Base-by-base conservation (phyloP, 1,284 basidiomycete genomes). In the Ceratobasidium sp. region DNA sequence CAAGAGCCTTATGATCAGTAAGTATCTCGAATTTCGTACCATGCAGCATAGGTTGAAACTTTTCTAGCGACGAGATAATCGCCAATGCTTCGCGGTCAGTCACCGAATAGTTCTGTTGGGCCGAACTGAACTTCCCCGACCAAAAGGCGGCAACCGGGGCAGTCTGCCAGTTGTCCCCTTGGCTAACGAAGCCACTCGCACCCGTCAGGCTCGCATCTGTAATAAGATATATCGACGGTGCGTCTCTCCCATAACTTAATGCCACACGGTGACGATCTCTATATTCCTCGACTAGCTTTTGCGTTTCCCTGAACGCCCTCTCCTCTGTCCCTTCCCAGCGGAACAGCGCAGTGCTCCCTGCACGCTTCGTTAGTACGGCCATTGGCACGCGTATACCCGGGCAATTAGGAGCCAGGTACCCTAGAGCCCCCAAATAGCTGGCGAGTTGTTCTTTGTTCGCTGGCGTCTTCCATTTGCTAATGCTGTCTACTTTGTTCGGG, bases 1-100 rank as follows among this genome's bases (percentile, higher is more conserved):
- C 78, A 0, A 85, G 79, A 0, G 78, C 80, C 41, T 80, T 76
- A 63, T 85, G 84, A 65, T 85, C 84, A 17, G 56, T 59, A 19
- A 59, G 56, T 33, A 59, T 59, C 7, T 29, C 15, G 17, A 59
- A 59, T 8, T 59, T 33, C 7, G 8, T 19, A 36, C 56, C 56
- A 59, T 59, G 63, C 9, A 65, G 22, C n/a, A 29, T 1, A 9
- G 41, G 45, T 45, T 65, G 29, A 50, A 83, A 84, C 73, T 83
- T 83, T 0, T 81, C 66, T 0, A 85, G 77, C 17, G 47, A 65
- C 22, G 48, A 2, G 14, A 65, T n/a, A 33, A 65, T 65, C 11
- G 63, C 63, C 24, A 65, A 19, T 2, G 45, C 17, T 19, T 65
- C 63, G 5, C 47, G 63, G 47, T 65, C 47, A 4, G 45, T 47